Base-by-base conservation (phyloP, 306 rosid genomes). In the Lathyrus aphaca region DNA sequence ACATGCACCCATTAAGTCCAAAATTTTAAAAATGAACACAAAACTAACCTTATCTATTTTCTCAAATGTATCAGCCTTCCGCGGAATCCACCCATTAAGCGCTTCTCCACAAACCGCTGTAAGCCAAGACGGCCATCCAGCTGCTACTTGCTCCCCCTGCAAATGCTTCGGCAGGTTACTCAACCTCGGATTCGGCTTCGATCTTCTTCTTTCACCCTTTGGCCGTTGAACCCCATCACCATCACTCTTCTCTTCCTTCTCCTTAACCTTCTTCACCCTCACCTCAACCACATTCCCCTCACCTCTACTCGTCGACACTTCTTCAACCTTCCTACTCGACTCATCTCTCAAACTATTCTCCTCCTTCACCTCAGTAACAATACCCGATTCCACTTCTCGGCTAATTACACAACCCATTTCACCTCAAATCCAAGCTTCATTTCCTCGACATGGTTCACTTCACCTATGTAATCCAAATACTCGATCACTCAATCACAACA, bases 51-150 rank as follows among this genome's bases (percentile, higher is more conserved):
- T 92, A 69, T 89, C 98, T 77, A 92, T 89, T 83, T 92, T 92
- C 89, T 89, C 95, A 64, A 92, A 92, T 2, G 98, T 82, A 79
- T 92, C 98, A 12, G 96, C 95, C 81, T 83, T 92, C 46, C 98
- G 84, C 4, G 98, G 98, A 81, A 74, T 74, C 98, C 90, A 92
- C 43, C 98, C 98, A 73, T 23, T 82, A 54, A 92, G 95, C 0
- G 98, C 95, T 81, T 89, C 96, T 38, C 98, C 98, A 64, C 98
- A 92, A 12, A 81, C 95, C 8, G 81, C 82, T 14, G 98, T 92
- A 69, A 92, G 98, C 96, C 98, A 92, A 45, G 92, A 67, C 1
- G 98, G 98, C 98, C 98, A 92, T 10, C 95, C 96, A 17, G 86
- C 98, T 11, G 86, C 95, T 68, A 77, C 88, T 80, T 92, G 96